These are phyloP conservation scores for Russula earlei DNA, from an alignment of 768 basidiomycete species.

Conservation along the genomic window DNA sequence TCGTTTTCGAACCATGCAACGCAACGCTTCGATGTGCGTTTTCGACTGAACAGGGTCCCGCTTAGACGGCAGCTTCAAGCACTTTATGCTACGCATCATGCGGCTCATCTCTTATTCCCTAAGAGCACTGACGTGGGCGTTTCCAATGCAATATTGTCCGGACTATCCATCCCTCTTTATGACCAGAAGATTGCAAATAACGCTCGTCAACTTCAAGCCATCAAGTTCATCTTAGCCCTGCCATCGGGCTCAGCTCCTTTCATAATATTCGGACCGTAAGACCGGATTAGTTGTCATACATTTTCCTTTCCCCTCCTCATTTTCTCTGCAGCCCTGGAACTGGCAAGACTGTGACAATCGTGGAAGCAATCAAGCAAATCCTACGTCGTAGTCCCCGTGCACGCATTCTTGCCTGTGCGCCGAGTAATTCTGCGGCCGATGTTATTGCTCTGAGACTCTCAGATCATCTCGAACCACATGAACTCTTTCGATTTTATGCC, in stretches of 20 bases:
- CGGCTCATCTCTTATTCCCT: background rate
- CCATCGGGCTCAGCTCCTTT: conserved; percentile 35
- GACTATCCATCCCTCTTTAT: background rate
- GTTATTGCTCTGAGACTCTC: conserved; percentile 21
- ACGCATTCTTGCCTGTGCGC: conserved; percentile 53
- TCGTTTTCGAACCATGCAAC: background rate
- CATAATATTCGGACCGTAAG: conserved; percentile 57
- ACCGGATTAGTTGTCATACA: conserved; percentile 8
- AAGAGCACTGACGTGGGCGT: background rate
- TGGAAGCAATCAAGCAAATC: conserved; percentile 54
- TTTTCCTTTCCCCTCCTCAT: background rate
- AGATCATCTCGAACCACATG: conserved; percentile 31
- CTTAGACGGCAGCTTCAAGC: conserved; percentile 40
- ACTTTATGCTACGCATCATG: background rate
- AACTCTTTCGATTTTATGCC: conserved; percentile 48
- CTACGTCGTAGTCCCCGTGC: conserved; percentile 33
- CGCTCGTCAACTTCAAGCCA: background rate
- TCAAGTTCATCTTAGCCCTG: background rate
- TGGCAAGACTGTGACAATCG: conserved; percentile 57
- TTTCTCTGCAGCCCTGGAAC: conserved; percentile 44
- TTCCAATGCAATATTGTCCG: background rate
- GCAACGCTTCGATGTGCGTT: conserved; percentile 24
- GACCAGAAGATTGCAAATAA: conserved; percentile 2
- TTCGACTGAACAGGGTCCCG: conserved; percentile 45
- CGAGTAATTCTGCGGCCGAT: conserved; percentile 61